Percentiles rank a stretch among this genome's conserved stretches.
These are phyloP conservation scores for Babesia sp. DNA, from an alignment of 169 alveolate genomes.

Conservation along the genomic window DNA sequence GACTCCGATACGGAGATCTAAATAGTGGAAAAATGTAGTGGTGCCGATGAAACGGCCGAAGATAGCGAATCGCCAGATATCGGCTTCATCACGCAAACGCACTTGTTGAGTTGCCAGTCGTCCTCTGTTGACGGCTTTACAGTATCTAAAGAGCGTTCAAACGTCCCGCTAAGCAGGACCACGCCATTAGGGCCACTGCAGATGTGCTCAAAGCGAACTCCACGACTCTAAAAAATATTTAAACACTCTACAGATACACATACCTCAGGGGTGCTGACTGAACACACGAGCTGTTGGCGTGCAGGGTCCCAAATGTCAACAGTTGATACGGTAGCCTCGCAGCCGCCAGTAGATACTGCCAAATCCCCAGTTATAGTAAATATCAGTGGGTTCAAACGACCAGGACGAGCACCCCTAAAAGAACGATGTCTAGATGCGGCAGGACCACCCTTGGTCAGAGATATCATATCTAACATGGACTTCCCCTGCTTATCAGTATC, in stretches of 20 bases:
- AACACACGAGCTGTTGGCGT: constrained; percentile 1
- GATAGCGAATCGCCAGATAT: constrained; percentile 1
- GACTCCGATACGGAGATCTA: constrained; percentile 26
- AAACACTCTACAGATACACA: not conserved
- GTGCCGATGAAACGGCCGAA: not conserved
- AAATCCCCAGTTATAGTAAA: constrained; percentile 18
- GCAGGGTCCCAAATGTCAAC: constrained; percentile 40
- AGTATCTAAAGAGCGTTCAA: constrained; percentile 5
- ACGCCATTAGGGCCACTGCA: constrained; percentile 19
- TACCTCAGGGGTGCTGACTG: constrained; percentile 49
- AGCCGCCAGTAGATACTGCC: constrained; percentile 37
- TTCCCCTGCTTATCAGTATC: not conserved
- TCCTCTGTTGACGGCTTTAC: not conserved
- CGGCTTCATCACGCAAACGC: constrained; percentile 40
- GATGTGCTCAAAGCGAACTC: constrained; percentile 31
- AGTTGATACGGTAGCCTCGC: constrained; percentile 6
- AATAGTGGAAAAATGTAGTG: constrained; percentile 4
- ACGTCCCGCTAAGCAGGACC: constrained; percentile 30
- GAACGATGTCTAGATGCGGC: constrained; percentile 29
- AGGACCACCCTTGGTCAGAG: not conserved
- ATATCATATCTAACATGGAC: not conserved
- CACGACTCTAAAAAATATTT: constrained; percentile 6
- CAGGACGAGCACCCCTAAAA: not conserved
- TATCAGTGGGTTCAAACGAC: constrained; percentile 1
- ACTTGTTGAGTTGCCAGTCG: constrained; percentile 15